Base-by-base conservation (phyloP, 2,329 filamentous ascomycete genomes). In the Penicillium hordei region DNA sequence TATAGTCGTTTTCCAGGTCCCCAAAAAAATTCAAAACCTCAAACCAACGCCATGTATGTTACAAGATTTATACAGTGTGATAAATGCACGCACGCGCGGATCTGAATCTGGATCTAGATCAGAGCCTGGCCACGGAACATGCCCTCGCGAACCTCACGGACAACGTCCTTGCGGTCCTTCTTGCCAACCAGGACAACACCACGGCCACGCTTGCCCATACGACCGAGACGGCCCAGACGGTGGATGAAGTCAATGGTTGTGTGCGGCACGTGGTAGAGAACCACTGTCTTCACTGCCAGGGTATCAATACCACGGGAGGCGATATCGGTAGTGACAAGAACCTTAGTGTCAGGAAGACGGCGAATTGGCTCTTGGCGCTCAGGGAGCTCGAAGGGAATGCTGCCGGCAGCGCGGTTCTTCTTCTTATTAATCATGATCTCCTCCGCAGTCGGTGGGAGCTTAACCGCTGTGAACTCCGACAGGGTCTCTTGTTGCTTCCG, bases 181-280 rank as follows among this genome's bases (percentile, higher is more conserved):
- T 90, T 93, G 60, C 93, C 93, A 1, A 97, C 90, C 36, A 99
- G 79, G 29, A 97, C 93, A 63, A 97, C 87, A 21, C 92, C 94
- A 55, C 93, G 83, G 17, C 94, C 94, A 72, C 94, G 84, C 60
- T 92, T 85, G 3, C 92, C 92, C 91, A 97, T 97, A 34, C 94
- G 85, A 0, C 94, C 94, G 1, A 94, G 91, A 57, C 94, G 85
- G 17, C 94, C 94, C 5, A 97, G 85, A 17, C 95, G 89, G 75
- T 99, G 95, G 69, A 99, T 97, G 69, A 99, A 99, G 75, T 99
- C 95, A 59, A 99, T 95, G 0, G 92, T 96, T 0, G 91, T 96
- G 72, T 97, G 93, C 5, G 94, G 94, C n/a, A 99, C 93, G 72
- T 99, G 92, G 74, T 96, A 97, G 27, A 99, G 78, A 54, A 99